A percentile compares a stretch with the other conserved stretches of the same genome.
Conservation (phyloP, 1,284 basidiomycete species). For the Tranzscheliella williamsii region DNA sequence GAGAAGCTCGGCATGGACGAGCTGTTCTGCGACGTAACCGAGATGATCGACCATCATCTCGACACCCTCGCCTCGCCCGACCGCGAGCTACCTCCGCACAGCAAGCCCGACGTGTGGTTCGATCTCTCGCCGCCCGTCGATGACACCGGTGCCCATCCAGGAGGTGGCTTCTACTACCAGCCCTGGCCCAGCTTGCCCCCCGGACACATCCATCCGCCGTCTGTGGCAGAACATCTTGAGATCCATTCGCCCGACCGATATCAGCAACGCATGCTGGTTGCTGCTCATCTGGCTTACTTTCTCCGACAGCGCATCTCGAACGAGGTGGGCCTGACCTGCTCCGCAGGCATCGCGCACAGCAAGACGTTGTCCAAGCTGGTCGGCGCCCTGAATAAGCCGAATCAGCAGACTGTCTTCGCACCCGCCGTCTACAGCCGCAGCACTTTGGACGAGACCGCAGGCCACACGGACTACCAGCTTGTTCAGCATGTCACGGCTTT, state of each 20-base stretch:
- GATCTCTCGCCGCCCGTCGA: conserved; percentile 6
- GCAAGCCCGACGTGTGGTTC: conserved; percentile 12
- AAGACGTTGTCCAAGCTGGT: conserved; percentile 61
- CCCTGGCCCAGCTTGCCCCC: conserved; percentile 17
- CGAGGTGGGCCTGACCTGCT: conserved; percentile 59
- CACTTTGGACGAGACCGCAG: background rate
- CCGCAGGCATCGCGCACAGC: conserved; percentile 58
- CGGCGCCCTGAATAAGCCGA: conserved; percentile 59
- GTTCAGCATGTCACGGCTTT: conserved; percentile 39
- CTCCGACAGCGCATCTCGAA: conserved; percentile 52
- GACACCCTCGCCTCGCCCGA: background rate
- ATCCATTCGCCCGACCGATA: conserved; percentile 16
- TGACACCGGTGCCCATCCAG: background rate
- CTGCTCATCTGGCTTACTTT: conserved; percentile 58
- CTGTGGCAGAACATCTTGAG: conserved; percentile 7
- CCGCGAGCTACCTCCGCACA: background rate
- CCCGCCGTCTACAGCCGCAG: conserved; percentile 2
- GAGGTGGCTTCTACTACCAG: conserved; percentile 44
- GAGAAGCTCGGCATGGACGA: conserved; percentile 63
- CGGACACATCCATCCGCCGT: conserved; percentile 12
- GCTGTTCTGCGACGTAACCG: conserved; percentile 61
- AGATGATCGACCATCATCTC: conserved; percentile 57
- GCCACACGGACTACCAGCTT: conserved; percentile 1
- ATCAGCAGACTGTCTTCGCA: conserved; percentile 54
- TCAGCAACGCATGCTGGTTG: conserved; percentile 35